Evolutionary conservation across 371 early-diverging fungal species (phyloP).

Genomic region (Rhizomucor miehei): DNA sequence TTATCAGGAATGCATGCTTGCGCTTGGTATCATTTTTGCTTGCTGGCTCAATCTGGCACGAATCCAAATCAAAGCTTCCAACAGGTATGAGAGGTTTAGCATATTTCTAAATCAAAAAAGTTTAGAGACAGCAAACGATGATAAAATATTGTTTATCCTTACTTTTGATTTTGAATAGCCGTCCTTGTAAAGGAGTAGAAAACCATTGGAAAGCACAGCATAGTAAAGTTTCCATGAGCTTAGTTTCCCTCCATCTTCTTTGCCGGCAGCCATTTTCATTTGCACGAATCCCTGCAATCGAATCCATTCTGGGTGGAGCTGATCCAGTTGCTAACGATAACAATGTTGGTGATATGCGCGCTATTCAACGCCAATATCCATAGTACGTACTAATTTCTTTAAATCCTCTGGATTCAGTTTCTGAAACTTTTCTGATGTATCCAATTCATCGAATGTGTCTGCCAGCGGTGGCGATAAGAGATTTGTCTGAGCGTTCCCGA

Average conservation of each 20-base stretch:
- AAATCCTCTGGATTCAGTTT: constrained; percentile 28
- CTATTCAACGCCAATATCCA: too few species aligned
- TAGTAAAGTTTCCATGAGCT: constrained; percentile 50
- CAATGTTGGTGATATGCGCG: too few species aligned
- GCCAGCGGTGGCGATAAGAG: constrained; percentile 5
- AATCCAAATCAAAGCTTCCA: constrained; percentile 46
- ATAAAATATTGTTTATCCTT: constrained; percentile 2
- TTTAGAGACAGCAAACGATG: not conserved
- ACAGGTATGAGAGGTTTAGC: constrained; percentile 34
- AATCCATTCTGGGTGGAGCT: constrained; percentile 32
- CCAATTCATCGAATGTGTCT: constrained; percentile 4
- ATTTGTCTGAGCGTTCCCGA: constrained; percentile 18
- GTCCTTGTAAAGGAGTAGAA: constrained; percentile 41
- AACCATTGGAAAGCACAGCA: constrained; percentile 41
- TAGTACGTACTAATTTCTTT: constrained; percentile 26
- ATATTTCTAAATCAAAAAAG: constrained; percentile 20
- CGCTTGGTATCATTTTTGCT: constrained; percentile 30
- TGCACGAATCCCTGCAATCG: constrained; percentile 41
- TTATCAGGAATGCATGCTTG: constrained; percentile 23
- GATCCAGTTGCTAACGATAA: constrained; percentile 29
- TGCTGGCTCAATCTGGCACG: constrained; percentile 46
- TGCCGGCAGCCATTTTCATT: constrained; percentile 48
- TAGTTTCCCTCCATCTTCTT: constrained; percentile 42
- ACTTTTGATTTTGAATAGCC: constrained; percentile 33
- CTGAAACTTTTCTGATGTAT: constrained; percentile 15